Base-by-base conservation (phyloP, 148 eudicot genomes). In the Nyssa sinensis region DNA sequence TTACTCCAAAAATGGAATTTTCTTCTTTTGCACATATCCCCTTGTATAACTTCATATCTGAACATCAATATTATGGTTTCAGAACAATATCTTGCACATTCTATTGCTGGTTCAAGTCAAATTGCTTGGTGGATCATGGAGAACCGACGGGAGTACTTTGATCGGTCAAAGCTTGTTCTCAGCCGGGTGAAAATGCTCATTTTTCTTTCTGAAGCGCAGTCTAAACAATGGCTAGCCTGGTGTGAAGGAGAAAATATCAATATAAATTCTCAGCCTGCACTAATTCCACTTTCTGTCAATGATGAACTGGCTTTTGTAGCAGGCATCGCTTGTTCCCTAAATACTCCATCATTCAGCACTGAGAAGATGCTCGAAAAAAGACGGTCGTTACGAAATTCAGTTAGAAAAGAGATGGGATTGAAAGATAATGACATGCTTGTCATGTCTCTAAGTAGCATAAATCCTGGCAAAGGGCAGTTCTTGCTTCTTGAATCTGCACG, bases 111-210 rank as follows among this genome's bases (percentile, higher is more conserved):
- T 77, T 88, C 98, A 30, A 90, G 87, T 55, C 91, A 90, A 81
- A 87, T 96, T 78, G 89, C 88, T 69, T 96, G 99, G 99, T 96
- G 99, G 99, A 96, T 96, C 87, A 96, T 96, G 99, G 99, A 96
- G 88, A 96, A 96, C 80, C 83, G 98, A 28, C 87, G 87, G 58
- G 99, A 96, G 77, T 96, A 96, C 83, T 96, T 96, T 76, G 85
- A 96, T 57, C 94, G 99, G 34, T 86, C 99, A 74, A 93, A 91
- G 82, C 87, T 47, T 71, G 75, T 88, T 69, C 94, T 96, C 72
- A 91, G 87, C 85, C 89, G 88, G 44, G 98, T 93, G 49, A 96
- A 91, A 78, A 93, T 84, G 91, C 75, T 96, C 51, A 84, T 90
- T 67, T 96, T 96, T 77, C 94, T 96, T 61, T 93, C 99, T 19